Evolutionary conservation across 768 basidiomycete species (phyloP).

Genomic region (Chalciporus pseudorubinellus): DNA sequence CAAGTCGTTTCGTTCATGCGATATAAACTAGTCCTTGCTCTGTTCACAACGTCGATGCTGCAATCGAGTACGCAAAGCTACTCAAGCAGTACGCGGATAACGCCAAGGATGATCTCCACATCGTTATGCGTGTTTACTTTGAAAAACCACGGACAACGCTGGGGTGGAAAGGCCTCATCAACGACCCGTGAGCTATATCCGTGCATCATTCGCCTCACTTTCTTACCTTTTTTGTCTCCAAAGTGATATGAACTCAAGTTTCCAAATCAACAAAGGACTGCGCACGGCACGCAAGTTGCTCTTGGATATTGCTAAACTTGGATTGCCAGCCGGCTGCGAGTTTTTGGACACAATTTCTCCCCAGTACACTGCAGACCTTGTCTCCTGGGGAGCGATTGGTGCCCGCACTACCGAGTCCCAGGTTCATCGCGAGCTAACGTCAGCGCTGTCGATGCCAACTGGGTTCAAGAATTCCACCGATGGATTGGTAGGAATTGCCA

Average conservation of each 20-base stretch:
- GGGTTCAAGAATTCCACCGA: conserved; percentile 99
- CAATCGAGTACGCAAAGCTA: conserved; percentile 80
- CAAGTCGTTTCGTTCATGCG: conserved; percentile 6
- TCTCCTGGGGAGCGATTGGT: conserved; percentile 96
- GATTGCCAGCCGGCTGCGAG: conserved; percentile 94
- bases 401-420: conserved; percentile 91
- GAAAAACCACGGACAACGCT: conserved; percentile 96
- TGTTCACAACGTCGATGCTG: conserved; percentile 85
- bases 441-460: conserved; percentile 89
- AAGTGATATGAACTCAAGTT: conserved; percentile 79
- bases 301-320: conserved; percentile 85
- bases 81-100: conserved; percentile 77
- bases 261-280: conserved; percentile 96
- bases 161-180: conserved; percentile 99
- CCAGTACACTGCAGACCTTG: conserved; percentile 92
- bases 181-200: conserved; percentile 61
- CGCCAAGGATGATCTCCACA: conserved; percentile 82
- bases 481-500: conserved; percentile 84
- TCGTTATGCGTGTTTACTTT: conserved; percentile 98
- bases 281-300: conserved; percentile 84
- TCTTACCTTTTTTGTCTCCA: background rate
- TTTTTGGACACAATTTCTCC: conserved; percentile 79
- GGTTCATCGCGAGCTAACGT: conserved; percentile 86
- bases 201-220: background rate
- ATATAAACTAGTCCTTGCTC: conserved; percentile 73